phyloP scores from a whole-genome alignment of 2,329 filamentous ascomycete genomes.

The Cordyceps cicadae region DNA sequence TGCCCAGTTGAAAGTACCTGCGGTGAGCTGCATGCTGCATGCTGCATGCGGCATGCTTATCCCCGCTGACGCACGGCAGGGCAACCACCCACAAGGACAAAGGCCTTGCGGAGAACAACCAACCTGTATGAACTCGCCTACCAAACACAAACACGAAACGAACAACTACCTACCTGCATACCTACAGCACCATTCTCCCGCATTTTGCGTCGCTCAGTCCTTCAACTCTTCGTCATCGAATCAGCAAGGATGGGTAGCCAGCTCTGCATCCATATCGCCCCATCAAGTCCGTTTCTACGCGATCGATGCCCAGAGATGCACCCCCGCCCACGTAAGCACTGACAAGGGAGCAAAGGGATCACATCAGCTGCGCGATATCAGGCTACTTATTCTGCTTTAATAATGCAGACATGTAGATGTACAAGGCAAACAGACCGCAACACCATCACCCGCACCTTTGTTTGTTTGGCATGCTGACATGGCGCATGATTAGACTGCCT shows the following conservation, averaged over 20 bases:
- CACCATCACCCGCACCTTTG: too few relatives aligned
- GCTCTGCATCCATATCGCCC: not conserved
- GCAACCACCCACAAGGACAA: too few relatives aligned
- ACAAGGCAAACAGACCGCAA: not conserved
- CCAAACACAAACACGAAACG: not conserved
- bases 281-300: not conserved
- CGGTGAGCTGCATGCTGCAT: not conserved
- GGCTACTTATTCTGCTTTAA: too few relatives aligned
- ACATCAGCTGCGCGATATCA: too few relatives aligned
- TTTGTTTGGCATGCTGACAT: not conserved
- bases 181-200: not conserved
- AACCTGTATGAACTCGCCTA: too few relatives aligned
- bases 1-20: not conserved
- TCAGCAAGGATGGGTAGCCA: not conserved
- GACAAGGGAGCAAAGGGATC: too few relatives aligned
- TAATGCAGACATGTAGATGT: not conserved
- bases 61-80: not conserved
- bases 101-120: too few relatives aligned
- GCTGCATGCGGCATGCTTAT: not conserved
- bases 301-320: conserved; percentile 4
- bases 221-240: not conserved
- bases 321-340: conserved; percentile 3
- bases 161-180: not conserved
- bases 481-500: too few relatives aligned
- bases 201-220: not conserved